phyloP scores from a whole-genome alignment of 2,329 filamentous ascomycete genomes.

The Emericellopsis cladophorae region DNA sequence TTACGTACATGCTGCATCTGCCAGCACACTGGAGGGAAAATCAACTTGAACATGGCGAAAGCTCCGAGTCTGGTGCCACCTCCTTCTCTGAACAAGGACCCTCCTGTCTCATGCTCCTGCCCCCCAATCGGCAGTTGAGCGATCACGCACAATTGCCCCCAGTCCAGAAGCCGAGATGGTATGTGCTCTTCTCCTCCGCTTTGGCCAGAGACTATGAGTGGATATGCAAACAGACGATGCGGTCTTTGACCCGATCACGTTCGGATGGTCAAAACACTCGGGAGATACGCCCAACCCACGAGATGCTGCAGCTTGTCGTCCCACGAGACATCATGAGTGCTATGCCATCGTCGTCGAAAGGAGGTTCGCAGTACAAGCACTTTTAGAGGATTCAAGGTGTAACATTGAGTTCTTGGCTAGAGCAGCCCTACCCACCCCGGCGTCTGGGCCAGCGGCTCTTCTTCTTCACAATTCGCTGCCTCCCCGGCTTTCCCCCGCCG shows the following conservation, averaged over 20 bases:
- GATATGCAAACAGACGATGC: not conserved
- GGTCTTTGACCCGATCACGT: not conserved
- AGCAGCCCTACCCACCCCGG: not conserved
- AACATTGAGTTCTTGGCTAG: not conserved
- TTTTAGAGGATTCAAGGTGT: not conserved
- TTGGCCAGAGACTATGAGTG: too few species aligned
- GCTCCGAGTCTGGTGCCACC: too few species aligned
- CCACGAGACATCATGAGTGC: not conserved
- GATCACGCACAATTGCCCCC: too few species aligned
- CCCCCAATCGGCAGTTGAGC: too few species aligned
- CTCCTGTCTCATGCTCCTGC: too few species aligned
- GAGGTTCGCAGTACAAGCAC: not conserved
- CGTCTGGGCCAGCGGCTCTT: not conserved
- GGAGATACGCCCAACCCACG: not conserved
- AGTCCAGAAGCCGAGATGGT: too few species aligned
- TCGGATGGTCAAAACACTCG: not conserved
- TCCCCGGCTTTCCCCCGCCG: too few species aligned
- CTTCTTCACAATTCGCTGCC: not conserved
- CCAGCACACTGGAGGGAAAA: too few species aligned
- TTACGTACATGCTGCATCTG: too few species aligned
- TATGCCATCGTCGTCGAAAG: not conserved
- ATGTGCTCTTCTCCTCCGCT: too few species aligned
- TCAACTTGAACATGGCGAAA: too few species aligned
- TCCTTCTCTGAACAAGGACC: too few species aligned
- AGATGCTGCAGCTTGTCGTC: not conserved